These are phyloP conservation scores for Pythium utonaiense DNA, from an alignment of 352 stramenopile species.

Conservation along the genomic window DNA sequence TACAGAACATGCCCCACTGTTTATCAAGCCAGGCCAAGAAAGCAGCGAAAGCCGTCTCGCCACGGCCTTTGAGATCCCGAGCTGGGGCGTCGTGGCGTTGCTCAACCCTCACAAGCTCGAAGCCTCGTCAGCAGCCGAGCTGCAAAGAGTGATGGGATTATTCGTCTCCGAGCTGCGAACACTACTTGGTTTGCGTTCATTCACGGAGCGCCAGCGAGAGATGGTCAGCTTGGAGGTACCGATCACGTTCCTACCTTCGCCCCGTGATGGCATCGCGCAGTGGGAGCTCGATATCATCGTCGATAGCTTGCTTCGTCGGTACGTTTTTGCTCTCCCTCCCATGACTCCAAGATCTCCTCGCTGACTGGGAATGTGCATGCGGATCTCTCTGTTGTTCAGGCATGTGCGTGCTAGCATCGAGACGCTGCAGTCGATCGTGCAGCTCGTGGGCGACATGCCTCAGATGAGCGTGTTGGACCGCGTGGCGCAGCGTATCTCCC, in stretches of 20 bases:
- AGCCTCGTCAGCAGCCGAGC: slow-evolving; percentile 19
- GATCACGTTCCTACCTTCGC: slow-evolving; percentile 49
- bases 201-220: slow-evolving; percentile 27
- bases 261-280: slow-evolving; percentile 47
- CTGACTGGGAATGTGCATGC: neutral
- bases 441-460: slow-evolving; percentile 64
- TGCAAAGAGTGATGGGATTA: slow-evolving; percentile 61
- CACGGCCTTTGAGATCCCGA: slow-evolving; percentile 68
- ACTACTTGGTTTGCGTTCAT: slow-evolving; percentile 56
- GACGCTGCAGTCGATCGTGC: slow-evolving; percentile 67
- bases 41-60: slow-evolving; percentile 16
- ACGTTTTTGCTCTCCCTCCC: neutral
- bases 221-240: neutral
- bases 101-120: slow-evolving; percentile 34
- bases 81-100: slow-evolving; percentile 61
- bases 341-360: neutral
- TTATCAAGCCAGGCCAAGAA: slow-evolving; percentile 33
- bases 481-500: slow-evolving; percentile 53
- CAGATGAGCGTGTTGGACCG: slow-evolving; percentile 70
- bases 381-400: slow-evolving; percentile 19
- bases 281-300: slow-evolving; percentile 73
- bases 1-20: slow-evolving; percentile 42
- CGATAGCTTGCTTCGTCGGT: slow-evolving; percentile 41
- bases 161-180: slow-evolving; percentile 65
- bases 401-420: slow-evolving; percentile 56